Percentiles rank a stretch among this genome's conserved stretches.
Conservation (phyloP, 2,329 filamentous ascomycete species). For the Aspergillus persii region DNA sequence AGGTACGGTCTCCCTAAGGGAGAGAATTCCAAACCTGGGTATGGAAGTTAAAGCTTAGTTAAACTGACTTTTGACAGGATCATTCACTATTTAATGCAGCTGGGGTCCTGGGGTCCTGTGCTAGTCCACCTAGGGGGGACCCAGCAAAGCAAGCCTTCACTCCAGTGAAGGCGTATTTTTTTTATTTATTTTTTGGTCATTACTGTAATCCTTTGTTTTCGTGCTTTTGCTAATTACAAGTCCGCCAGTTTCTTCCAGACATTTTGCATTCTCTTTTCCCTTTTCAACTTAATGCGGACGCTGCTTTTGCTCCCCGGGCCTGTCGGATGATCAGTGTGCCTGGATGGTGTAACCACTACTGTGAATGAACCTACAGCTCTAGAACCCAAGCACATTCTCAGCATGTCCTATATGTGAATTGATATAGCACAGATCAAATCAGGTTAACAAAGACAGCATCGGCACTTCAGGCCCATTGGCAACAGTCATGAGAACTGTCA, state of each 20-base stretch:
- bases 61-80: not conserved
- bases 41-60: not conserved
- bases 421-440: not conserved
- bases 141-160: not conserved
- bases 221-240: not conserved
- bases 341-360: not conserved
- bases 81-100: not conserved
- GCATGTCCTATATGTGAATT: not conserved
- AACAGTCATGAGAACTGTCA: not conserved
- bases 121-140: not conserved
- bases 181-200: not conserved
- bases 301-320: not conserved
- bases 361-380: not conserved
- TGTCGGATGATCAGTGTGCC: not conserved
- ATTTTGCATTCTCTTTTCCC: not conserved
- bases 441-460: not conserved
- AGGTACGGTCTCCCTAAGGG: constrained; percentile 9
- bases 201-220: not conserved
- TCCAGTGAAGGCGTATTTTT: not conserved
- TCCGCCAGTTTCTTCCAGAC: not conserved
- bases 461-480: no score
- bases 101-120: not conserved
- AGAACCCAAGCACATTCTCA: not conserved
- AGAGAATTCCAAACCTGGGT: constrained; percentile 1
- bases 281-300: not conserved